Base-by-base conservation (phyloP, 257 asterid species). In the Solanum sejunctum region DNA sequence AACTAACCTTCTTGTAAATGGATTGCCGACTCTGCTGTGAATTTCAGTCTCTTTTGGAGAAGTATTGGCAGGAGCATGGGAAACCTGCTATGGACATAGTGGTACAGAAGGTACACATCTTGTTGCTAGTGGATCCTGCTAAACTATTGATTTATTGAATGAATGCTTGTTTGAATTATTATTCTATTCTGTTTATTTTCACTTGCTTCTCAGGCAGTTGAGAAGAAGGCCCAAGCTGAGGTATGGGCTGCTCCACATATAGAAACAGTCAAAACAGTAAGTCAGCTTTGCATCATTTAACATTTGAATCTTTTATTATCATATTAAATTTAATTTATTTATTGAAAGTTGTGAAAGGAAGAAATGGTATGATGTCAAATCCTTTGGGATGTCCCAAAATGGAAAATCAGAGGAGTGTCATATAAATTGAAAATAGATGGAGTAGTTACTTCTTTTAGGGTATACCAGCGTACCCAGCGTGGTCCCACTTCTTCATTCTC, bases 191-290 rank as follows among this genome's bases (percentile, higher is more conserved):
- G 64, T 61, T 86, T 82, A 49, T 84, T 77, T 82, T 75, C 57
- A 49, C 9, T 26, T 57, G 73, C 87, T 51, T 86, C 52, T 79
- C 82, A 96, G 99, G 98, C 92, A 57, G 32, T 87, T 83, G 98
- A 95, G 89, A 94, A 90, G 89, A 93, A 91, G 91, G 93, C 90
- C 28, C 95, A 91, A 88, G 97, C 92, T 86, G 95, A 89, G 89
- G 88, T 87, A 55, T 95, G 97, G 98, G 97, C 94, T 87, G 95
- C 93, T 66, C 99, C 99, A 11, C 98, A 95, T 85, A 83, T 94
- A 72, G 95, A 90, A 89, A 90, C 92, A n/a, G 88, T 91, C 78
- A 91, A 91, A 91, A 92, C 92, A 56, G 99, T 96, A 90, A 91
- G 98, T 89, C 75, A 61, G 54, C 67, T 85, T 84, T 61, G 51